Evolutionary conservation across 2,329 filamentous ascomycete species (phyloP).

Genomic region (Claviceps digitariae): DNA sequence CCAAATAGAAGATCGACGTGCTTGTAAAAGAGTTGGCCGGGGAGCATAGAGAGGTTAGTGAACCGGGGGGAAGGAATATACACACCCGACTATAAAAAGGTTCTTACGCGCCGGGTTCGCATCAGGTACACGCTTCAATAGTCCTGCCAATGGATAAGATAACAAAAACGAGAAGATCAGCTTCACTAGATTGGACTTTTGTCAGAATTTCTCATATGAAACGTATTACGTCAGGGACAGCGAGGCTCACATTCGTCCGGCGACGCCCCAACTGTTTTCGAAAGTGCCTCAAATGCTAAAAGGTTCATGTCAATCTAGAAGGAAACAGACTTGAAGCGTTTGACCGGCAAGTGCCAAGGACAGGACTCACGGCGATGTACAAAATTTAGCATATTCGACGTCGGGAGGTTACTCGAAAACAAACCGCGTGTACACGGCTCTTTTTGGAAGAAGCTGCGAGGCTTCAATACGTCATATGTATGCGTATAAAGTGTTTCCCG

Average conservation of each 20-base stretch:
- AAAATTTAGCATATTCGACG: slow-evolving; percentile 9
- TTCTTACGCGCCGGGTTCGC: slow-evolving; percentile 75
- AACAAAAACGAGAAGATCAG: slow-evolving; percentile 80
- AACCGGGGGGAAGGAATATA: not conserved
- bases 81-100: slow-evolving; percentile 64
- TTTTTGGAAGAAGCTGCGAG: not conserved
- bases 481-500: not conserved
- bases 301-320: not conserved
- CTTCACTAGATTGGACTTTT: slow-evolving; percentile 51
- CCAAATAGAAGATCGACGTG: slow-evolving; percentile 75
- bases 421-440: not conserved
- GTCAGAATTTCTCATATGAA: too few species aligned
- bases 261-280: slow-evolving; percentile 19
- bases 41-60: not conserved
- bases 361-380: slow-evolving; percentile 13
- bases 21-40: slow-evolving; percentile 24
- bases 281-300: slow-evolving; percentile 22
- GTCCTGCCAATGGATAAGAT: slow-evolving; percentile 79
- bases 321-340: not conserved
- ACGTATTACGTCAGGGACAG: not conserved
- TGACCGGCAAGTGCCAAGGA: not conserved
- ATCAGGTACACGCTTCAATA: slow-evolving; percentile 86
- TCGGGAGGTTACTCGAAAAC: not conserved
- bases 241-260: slow-evolving; percentile 23
- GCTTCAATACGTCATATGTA: not conserved